Evolutionary conservation across 805 yeast genomes (phyloP).

Genomic region (Maudiozyma bulderi): DNA sequence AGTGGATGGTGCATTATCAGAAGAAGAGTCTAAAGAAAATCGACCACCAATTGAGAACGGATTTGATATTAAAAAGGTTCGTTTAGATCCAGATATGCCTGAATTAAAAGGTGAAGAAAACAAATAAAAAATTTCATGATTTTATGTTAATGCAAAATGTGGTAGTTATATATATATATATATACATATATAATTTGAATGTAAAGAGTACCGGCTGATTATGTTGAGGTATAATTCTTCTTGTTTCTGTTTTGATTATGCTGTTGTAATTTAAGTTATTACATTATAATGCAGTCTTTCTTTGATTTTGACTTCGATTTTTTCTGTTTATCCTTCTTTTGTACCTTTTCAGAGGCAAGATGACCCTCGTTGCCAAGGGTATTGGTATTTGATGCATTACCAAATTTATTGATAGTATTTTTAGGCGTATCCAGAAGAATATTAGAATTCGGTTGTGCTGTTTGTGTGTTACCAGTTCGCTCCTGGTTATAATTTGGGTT

Average conservation of each 20-base stretch:
- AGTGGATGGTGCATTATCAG: neutral
- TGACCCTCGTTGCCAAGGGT: no score
- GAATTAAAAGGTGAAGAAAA: neutral
- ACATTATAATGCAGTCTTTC: slow-evolving; percentile 16
- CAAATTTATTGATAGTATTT: neutral
- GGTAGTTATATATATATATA: neutral
- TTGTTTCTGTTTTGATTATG: neutral
- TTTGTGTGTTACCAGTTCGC: neutral
- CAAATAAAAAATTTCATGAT: neutral
- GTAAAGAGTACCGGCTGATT: no score
- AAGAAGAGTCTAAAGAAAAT: slow-evolving; percentile 2
- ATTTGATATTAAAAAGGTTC: neutral
- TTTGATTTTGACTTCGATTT: slow-evolving; percentile 5
- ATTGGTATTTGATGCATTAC: neutral
- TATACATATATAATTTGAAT: neutral
- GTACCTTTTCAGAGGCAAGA: neutral
- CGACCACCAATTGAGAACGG: neutral
- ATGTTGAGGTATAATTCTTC: no score
- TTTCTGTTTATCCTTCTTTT: neutral
- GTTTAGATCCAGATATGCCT: neutral
- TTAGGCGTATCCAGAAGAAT: no score
- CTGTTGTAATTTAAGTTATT: neutral
- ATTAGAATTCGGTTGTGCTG: neutral
- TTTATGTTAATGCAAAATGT: neutral
- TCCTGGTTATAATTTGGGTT: neutral